Evolutionary conservation across 202 grass and related monocot genomes (phyloP), one percentile per base, ranked within the genome.

Genomic region (Dendrocalamus latiflorus): DNA sequence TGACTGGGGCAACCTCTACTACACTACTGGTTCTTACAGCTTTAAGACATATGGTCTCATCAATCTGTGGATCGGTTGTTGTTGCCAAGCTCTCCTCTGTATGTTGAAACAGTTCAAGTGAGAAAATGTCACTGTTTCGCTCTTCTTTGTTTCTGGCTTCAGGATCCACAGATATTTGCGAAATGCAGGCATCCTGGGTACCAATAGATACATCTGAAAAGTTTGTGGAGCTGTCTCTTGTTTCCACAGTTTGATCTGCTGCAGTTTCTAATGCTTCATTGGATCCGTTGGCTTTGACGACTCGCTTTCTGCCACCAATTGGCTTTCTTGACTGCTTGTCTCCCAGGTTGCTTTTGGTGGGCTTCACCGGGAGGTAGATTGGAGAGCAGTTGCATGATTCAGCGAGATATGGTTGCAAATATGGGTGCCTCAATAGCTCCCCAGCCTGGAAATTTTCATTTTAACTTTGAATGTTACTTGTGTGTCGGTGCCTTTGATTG

Each of bases 281-380:
- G 54, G 67, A 67, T 77, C 66, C 75, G 21, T 50, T 83, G 76
- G 33, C 50, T 82, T 91, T 92, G 16, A 68, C 33, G 21, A 61
- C 53, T 66, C 83, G 81, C 68, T 78, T 83, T 66, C 84, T 87
- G 82, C 72, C 72, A 63, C 53, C 50, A 41, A 86, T 80, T 83
- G 69, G 81, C 34, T 82, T 93, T 85, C 25, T 91, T 83, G 79
- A 50, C 22, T 85, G 90, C 83, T 88, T 93, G 74, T 87, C 89
- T 66, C 58, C 68, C 43, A 78, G 61, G 74, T 77, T 88, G 70
- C 83, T 91, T 54, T 85, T 89, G 50, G 71, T 93, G 22, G 81
- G 78, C 41, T 93, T 96, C 69, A 96, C 75, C 17, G 93, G 93
- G 71, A 96, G 91, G 87, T 93, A 96, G 68, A 89, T 85, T 28